Evolutionary conservation across 768 basidiomycete species (phyloP).

Genomic region (Brasilioporus rufonigricans): DNA sequence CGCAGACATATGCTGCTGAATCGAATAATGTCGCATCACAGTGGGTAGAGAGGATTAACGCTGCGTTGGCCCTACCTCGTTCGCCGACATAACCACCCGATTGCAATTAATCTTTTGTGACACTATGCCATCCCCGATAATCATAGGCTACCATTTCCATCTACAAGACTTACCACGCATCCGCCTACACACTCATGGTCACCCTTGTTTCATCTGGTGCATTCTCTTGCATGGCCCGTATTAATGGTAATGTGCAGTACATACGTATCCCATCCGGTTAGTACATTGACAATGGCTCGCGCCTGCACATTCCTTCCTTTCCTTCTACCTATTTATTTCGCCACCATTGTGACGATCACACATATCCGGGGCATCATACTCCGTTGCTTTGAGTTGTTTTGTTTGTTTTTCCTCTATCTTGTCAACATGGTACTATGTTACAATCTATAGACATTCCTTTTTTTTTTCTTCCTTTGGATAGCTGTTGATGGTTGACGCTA

Average conservation of each 20-base stretch:
- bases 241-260: constrained; percentile 1
- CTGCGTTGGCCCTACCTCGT: constrained; percentile 23
- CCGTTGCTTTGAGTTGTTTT: no score
- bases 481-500: no score
- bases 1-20: constrained; percentile 41
- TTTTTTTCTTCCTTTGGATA: no score
- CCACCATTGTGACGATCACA: neutral
- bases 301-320: neutral
- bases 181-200: neutral
- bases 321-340: neutral
- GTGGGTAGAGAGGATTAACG: constrained; percentile 43
- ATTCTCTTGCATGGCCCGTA: neutral
- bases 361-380: neutral
- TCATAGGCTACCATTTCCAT: neutral
- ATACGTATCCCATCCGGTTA: neutral
- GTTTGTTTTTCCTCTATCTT: no score
- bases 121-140: neutral
- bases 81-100: neutral
- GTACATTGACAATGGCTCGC: neutral
- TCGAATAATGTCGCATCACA: constrained; percentile 32
- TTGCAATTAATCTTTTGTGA: neutral
- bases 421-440: no score
- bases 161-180: neutral
- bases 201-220: neutral
- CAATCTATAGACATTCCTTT: no score